Conservation (phyloP, 1,139 yeast species). For the Nadsonia commutata region DNA sequence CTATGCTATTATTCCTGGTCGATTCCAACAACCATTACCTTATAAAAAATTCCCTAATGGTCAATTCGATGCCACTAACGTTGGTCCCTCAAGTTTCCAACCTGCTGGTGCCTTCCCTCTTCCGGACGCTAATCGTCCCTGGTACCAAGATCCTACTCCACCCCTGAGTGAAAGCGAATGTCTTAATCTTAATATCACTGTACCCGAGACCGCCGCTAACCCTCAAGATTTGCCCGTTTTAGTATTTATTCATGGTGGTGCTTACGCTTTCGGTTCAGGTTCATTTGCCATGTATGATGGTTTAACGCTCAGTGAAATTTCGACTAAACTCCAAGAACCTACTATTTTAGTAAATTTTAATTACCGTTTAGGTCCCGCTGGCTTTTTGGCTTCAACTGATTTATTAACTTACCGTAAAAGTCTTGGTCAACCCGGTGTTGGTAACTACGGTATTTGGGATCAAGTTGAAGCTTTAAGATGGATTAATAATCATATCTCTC, state of each 20-base stretch:
- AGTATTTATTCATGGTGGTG: conserved; percentile 21
- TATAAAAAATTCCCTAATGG: not conserved
- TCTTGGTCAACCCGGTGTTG: conserved; percentile 2
- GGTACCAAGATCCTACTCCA: not conserved
- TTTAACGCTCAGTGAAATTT: conserved; percentile 3
- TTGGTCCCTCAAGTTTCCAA: not conserved
- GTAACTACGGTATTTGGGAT: conserved; percentile 5
- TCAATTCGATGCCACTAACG: not conserved
- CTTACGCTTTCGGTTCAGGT: conserved; percentile 15
- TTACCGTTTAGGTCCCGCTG: conserved; percentile 4
- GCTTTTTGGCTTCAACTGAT: conserved; percentile 2
- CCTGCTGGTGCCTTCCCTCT: not conserved
- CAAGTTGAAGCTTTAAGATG: conserved; percentile 2
- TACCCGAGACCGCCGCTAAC: conserved; percentile 4
- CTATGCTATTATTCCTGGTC: conserved; percentile 17
- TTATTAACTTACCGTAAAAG: not conserved
- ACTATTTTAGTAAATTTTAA: conserved; percentile 7
- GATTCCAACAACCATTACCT: conserved; percentile 3
- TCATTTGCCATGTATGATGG: conserved; percentile 2
- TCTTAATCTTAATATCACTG: not conserved
- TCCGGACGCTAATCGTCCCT: not conserved
- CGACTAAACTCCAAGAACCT: conserved; percentile 6
- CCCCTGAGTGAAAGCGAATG: not conserved
- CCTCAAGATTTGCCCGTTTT: conserved; percentile 15
- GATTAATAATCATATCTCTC: conserved; percentile 1